Conservation (phyloP, 768 basidiomycete genomes). For the Mycena galericulata region DNA sequence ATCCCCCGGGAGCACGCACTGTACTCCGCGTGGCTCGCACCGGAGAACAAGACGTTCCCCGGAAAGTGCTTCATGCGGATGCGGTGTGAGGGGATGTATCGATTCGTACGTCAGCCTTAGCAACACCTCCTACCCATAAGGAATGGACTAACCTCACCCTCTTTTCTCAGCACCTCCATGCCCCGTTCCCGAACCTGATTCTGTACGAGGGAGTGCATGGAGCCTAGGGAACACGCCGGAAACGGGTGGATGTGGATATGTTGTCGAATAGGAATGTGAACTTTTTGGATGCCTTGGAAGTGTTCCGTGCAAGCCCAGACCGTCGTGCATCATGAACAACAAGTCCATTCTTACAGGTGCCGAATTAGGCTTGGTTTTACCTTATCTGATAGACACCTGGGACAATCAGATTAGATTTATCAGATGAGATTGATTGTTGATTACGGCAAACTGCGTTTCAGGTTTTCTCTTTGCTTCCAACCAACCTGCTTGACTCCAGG, state of each 20-base stretch:
- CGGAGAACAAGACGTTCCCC: conserved; percentile 59
- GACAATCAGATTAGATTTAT: too few species aligned
- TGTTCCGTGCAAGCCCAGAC: too few species aligned
- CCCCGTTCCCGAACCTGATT: conserved; percentile 67
- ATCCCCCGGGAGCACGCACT: conserved; percentile 63
- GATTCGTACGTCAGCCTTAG: conserved; percentile 56
- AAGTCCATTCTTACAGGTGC: too few species aligned
- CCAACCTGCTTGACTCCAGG: too few species aligned
- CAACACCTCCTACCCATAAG: background rate
- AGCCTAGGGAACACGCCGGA: conserved; percentile 20
- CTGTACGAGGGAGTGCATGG: conserved; percentile 57
- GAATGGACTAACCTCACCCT: background rate
- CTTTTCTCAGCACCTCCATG: conserved; percentile 61
- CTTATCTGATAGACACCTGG: too few species aligned
- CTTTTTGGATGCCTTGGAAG: background rate
- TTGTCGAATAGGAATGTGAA: background rate
- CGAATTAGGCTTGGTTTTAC: too few species aligned
- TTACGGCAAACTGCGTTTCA: too few species aligned
- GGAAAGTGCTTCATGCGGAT: conserved; percentile 71
- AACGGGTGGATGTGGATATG: conserved; percentile 8
- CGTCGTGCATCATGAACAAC: too few species aligned
- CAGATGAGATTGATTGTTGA: too few species aligned
- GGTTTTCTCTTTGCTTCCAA: too few species aligned
- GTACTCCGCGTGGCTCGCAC: conserved; percentile 62
- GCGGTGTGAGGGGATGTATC: conserved; percentile 67